A percentile compares a stretch with the other conserved stretches of the same genome.
Evolutionary conservation across 805 yeast species (phyloP).

Genomic region (Saccharomycopsis guyanensis): DNA sequence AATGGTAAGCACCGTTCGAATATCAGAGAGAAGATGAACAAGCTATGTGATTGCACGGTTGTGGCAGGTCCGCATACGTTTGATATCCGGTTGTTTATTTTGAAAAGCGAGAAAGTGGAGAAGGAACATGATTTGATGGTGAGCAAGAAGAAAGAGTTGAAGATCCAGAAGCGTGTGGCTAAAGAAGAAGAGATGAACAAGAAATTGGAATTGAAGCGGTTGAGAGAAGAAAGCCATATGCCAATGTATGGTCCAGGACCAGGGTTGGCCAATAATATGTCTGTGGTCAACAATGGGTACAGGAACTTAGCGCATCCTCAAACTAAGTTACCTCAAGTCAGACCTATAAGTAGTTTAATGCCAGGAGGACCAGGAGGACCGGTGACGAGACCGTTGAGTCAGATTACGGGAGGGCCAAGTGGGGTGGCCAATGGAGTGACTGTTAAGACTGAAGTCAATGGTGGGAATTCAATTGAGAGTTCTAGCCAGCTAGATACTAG

Average conservation of each 20-base stretch:
- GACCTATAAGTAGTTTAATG: too few relatives aligned
- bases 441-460: too few relatives aligned
- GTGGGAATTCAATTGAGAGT: too few relatives aligned
- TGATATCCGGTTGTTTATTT: constrained; percentile 70
- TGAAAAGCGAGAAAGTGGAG: constrained; percentile 71
- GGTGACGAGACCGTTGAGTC: too few relatives aligned
- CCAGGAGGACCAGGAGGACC: too few relatives aligned
- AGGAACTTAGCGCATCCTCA: too few relatives aligned
- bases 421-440: too few relatives aligned
- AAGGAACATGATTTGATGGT: constrained; percentile 33
- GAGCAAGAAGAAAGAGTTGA: constrained; percentile 27
- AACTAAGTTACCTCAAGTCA: too few relatives aligned
- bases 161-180: constrained; percentile 21
- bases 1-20: constrained; percentile 38
- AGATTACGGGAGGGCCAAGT: too few relatives aligned
- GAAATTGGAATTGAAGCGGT: constrained; percentile 25
- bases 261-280: background rate
- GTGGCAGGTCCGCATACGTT: constrained; percentile 79
- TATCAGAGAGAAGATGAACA: constrained; percentile 82
- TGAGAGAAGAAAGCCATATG: constrained; percentile 21
- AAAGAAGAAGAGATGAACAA: constrained; percentile 31
- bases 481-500: too few relatives aligned
- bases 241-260: background rate
- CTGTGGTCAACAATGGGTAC: background rate
- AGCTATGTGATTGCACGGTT: constrained; percentile 68